These are phyloP conservation scores for Amanita subjunquillea DNA, from an alignment of 768 basidiomycete species.

Conservation along the genomic window DNA sequence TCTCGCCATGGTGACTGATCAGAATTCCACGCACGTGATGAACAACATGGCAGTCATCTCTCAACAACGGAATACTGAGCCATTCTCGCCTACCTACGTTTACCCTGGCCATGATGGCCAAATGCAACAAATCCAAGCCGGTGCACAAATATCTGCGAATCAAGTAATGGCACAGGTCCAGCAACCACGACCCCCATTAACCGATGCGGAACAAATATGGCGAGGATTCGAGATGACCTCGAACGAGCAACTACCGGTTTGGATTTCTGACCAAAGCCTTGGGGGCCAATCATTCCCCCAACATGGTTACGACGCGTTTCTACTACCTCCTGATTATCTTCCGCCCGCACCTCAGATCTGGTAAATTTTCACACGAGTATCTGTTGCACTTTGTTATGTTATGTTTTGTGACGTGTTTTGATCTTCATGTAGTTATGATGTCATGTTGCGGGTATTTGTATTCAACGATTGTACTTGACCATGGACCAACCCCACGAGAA, in stretches of 20 bases:
- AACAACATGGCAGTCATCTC: conserved; percentile 1
- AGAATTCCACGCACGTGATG: conserved; percentile 13
- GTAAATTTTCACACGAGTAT: conserved; percentile 23
- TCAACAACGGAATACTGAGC: conserved; percentile 33
- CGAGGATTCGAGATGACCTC: conserved; percentile 64
- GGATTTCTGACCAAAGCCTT: conserved; percentile 78
- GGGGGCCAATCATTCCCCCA: conserved; percentile 70
- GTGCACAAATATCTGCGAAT: conserved; percentile 15
- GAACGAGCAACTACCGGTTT: conserved; percentile 71
- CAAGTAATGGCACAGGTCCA: conserved; percentile 16
- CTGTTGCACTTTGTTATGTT: conserved; percentile 4
- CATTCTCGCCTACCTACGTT: conserved; percentile 51
- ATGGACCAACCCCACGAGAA: not conserved
- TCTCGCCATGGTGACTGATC: conserved; percentile 26
- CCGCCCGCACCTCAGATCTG: conserved; percentile 68
- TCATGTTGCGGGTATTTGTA: not conserved
- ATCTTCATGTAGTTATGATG: conserved; percentile 1
- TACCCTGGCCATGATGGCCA: conserved; percentile 18
- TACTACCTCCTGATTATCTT: conserved; percentile 67
- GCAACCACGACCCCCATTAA: conserved; percentile 13
- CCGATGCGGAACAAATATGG: conserved; percentile 63
- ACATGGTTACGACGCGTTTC: conserved; percentile 79
- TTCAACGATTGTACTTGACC: not conserved
- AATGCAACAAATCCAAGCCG: conserved; percentile 15
- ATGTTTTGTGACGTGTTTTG: not conserved